phyloP scores from a whole-genome alignment of 2,329 filamentous ascomycete species.

The Fusarium sp. region DNA sequence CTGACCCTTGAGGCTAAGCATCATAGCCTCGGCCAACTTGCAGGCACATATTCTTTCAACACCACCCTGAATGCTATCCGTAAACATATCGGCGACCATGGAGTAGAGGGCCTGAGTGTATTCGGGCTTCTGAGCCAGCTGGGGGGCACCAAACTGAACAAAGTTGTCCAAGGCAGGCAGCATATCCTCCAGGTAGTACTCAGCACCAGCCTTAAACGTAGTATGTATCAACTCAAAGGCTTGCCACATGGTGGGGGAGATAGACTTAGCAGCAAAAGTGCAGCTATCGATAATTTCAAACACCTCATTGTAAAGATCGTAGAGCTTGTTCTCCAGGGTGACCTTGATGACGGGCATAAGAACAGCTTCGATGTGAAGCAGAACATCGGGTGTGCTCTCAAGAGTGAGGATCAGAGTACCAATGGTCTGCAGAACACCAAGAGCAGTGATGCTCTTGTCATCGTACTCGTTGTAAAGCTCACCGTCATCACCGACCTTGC shows the following conservation, averaged over 20 bases:
- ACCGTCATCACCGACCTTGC: constrained; percentile 81
- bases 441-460: constrained; percentile 97
- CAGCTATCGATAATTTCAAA: constrained; percentile 99
- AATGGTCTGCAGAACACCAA: constrained; percentile 97
- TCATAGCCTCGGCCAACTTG: constrained; percentile 96
- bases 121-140: constrained; percentile 84
- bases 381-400: constrained; percentile 96
- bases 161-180: constrained; percentile 98
- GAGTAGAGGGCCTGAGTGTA: constrained; percentile 91
- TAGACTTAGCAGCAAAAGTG: constrained; percentile 96
- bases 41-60: constrained; percentile 97
- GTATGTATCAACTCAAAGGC: constrained; percentile 97
- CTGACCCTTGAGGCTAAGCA: constrained; percentile 91
- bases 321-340: constrained; percentile 97
- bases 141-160: constrained; percentile 89
- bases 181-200: constrained; percentile 99
- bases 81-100: constrained; percentile 97
- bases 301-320: constrained; percentile 97
- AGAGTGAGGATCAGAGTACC: constrained; percentile 96
- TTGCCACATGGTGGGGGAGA: constrained; percentile 98
- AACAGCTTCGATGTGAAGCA: constrained; percentile 93
- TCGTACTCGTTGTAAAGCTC: constrained; percentile 93
- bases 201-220: constrained; percentile 96
- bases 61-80: constrained; percentile 90
- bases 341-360: constrained; percentile 98